phyloP scores from a whole-genome alignment of 371 early-diverging fungal genomes.

The Mucor circinelloides region DNA sequence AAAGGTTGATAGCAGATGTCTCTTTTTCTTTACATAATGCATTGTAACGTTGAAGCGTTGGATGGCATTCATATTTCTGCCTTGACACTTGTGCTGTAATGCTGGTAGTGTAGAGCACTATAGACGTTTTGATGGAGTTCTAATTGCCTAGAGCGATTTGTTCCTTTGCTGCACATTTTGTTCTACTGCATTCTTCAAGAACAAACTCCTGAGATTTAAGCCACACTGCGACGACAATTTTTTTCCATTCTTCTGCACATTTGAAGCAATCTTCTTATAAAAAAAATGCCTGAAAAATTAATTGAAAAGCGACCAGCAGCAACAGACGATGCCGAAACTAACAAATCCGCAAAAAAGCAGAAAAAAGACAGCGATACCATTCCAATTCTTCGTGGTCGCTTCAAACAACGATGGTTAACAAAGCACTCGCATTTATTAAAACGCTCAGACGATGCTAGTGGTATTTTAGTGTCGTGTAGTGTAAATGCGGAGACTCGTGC shows the following conservation, averaged over 20 bases:
- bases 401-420: slow-evolving; percentile 56
- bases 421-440: slow-evolving; percentile 56
- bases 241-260: not conserved
- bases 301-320: not conserved
- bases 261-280: not conserved
- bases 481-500: slow-evolving; percentile 58
- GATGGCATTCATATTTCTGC: no score
- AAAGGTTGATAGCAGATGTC: not conserved
- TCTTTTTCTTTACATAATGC: no score
- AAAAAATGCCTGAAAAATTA: not conserved
- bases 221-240: not conserved
- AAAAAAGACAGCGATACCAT: slow-evolving; percentile 41
- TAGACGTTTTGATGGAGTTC: no score
- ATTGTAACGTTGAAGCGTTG: no score
- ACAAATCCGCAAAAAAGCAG: slow-evolving; percentile 10
- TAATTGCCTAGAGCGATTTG: no score
- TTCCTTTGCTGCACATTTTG: no score
- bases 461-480: slow-evolving; percentile 48
- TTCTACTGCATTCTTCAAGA: no score
- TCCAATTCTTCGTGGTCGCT: slow-evolving; percentile 53
- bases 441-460: slow-evolving; percentile 39
- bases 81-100: no score
- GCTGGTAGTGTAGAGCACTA: no score
- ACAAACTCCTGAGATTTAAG: not conserved
- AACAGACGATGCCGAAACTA: not conserved